phyloP scores from a whole-genome alignment of 2,329 filamentous ascomycete species.

The Xylaria sp. region DNA sequence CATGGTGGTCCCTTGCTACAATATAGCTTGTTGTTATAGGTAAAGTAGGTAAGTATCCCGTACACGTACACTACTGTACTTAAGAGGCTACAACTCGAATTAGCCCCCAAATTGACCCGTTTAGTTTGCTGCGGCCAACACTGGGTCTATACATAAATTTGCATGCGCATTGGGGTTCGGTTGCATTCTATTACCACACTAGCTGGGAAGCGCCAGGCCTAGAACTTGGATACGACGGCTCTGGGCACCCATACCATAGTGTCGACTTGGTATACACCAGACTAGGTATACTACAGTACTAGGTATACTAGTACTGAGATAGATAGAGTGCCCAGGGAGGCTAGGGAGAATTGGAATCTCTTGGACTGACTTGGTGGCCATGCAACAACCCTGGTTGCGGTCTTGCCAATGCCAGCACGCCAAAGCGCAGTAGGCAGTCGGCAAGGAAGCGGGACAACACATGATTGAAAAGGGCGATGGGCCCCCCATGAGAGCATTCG shows the following conservation, averaged over 20 bases:
- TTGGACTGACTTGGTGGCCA: no score
- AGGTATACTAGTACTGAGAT: no score
- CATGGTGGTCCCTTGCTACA: no score
- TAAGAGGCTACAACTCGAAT: not conserved
- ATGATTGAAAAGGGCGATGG: constrained; percentile 13
- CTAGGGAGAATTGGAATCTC: no score
- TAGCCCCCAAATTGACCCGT: constrained; percentile 19
- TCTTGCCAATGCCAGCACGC: not conserved
- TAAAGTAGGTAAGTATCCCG: not conserved
- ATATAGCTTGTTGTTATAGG: not conserved
- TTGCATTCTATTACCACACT: constrained; percentile 21
- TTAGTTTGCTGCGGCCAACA: constrained; percentile 12
- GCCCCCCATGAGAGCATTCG: constrained; percentile 1
- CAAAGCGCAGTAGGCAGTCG: not conserved
- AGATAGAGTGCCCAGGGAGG: no score
- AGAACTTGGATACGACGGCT: no score
- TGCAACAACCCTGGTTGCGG: no score
- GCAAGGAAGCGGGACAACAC: not conserved
- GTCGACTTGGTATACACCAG: no score
- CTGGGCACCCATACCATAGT: no score
- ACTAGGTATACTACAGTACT: no score
- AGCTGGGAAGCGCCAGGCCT: constrained; percentile 15
- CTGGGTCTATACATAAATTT: constrained; percentile 3
- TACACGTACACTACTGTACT: not conserved
- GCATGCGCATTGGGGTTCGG: constrained; percentile 17